Evolutionary conservation across 169 alveolate genomes (phyloP).

Genomic region (Eimeria brunetti): DNA sequence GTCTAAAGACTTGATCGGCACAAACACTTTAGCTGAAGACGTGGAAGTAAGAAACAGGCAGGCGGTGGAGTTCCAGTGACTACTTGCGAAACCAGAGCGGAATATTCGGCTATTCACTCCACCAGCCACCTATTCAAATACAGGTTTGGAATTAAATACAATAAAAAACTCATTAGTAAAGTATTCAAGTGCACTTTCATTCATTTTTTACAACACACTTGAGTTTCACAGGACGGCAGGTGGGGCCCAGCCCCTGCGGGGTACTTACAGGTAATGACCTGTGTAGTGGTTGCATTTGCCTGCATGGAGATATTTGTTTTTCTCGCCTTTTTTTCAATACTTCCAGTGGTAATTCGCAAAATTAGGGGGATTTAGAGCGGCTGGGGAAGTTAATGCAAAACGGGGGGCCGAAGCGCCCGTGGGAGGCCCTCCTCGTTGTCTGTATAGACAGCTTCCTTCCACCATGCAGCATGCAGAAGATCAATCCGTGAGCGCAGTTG

Average conservation of each 20-base stretch:
- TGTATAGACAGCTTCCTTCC: neutral
- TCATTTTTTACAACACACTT: neutral
- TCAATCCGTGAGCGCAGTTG: neutral
- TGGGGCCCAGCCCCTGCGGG: constrained; percentile 70
- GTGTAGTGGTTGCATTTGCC: neutral
- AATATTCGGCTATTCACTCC: neutral
- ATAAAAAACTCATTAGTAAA: neutral
- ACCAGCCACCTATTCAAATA: neutral
- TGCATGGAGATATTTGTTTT: neutral
- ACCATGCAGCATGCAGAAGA: constrained; percentile 23
- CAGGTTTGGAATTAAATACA: neutral
- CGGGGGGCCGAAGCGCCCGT: neutral
- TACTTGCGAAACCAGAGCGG: neutral
- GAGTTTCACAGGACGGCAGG: neutral
- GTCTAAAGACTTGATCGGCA: neutral
- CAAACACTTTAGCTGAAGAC: neutral
- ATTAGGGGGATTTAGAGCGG: neutral
- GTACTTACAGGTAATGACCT: neutral
- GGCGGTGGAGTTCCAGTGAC: neutral
- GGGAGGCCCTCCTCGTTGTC: neutral
- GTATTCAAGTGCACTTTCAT: neutral
- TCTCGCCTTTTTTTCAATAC: neutral
- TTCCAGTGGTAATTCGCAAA: neutral
- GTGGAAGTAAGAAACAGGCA: neutral
- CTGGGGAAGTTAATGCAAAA: neutral